These are phyloP conservation scores for Kockiozyma suomiensis DNA, from an alignment of 805 yeast genomes.

Conservation along the genomic window DNA sequence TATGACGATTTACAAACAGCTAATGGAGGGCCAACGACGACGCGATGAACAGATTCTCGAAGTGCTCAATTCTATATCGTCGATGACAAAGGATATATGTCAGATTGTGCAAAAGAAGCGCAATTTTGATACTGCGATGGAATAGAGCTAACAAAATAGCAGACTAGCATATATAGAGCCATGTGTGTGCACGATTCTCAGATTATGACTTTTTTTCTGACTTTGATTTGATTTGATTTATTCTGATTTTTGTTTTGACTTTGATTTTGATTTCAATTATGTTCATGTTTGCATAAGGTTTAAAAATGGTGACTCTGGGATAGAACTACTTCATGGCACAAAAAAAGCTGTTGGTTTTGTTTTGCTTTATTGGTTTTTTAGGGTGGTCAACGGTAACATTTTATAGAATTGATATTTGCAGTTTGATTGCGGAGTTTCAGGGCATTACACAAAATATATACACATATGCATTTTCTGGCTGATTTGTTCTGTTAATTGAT, in stretches of 20 bases:
- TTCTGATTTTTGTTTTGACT: not conserved
- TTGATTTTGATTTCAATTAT: not conserved
- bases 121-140: not conserved
- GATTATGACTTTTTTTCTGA: not conserved
- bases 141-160: not conserved
- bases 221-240: not conserved
- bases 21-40: conserved; percentile 18
- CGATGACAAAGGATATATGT: conserved; percentile 14
- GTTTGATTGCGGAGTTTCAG: no score
- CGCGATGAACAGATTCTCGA: conserved; percentile 19
- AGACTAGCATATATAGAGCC: not conserved
- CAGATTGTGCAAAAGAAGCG: conserved; percentile 6
- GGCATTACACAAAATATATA: no score
- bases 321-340: no score
- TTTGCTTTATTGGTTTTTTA: no score
- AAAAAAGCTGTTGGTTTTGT: no score
- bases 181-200: not conserved
- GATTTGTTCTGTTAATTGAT: no score
- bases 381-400: no score
- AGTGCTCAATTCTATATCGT: conserved; percentile 10
- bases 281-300: not conserved
- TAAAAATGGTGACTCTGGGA: no score
- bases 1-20: conserved; percentile 13
- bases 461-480: no score
- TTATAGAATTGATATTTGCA: no score